These are phyloP conservation scores for Colletotrichum echinochloae DNA, from an alignment of 2,329 filamentous ascomycete species.

Conservation along the genomic window DNA sequence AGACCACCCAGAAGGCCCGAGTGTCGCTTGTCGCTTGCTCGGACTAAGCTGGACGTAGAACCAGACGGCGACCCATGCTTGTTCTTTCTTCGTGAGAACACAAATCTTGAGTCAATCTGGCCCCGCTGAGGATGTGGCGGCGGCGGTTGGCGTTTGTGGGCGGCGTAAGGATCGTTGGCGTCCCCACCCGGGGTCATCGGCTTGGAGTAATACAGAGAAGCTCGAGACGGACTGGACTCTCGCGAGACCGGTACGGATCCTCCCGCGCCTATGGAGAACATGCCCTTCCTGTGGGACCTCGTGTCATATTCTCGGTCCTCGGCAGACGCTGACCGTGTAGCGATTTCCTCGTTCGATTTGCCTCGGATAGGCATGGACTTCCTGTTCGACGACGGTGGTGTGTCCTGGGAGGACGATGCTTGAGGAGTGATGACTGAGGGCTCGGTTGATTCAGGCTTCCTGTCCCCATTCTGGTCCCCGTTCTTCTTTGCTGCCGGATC, in stretches of 20 bases:
- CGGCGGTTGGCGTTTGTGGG: constrained; percentile 80
- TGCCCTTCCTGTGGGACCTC: constrained; percentile 63
- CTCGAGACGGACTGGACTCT: constrained; percentile 73
- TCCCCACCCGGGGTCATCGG: constrained; percentile 85
- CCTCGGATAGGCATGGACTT: constrained; percentile 56
- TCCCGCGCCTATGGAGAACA: constrained; percentile 63
- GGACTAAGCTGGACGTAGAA: constrained; percentile 64
- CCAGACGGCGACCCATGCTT: constrained; percentile 68
- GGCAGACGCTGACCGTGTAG: constrained; percentile 56
- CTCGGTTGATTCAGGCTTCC: constrained; percentile 53
- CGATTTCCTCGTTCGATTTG: constrained; percentile 56
- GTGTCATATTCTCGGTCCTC: constrained; percentile 51
- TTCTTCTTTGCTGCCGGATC: constrained; percentile 51
- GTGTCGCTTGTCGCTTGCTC: constrained; percentile 62
- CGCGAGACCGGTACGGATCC: constrained; percentile 69
- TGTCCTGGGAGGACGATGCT: constrained; percentile 68
- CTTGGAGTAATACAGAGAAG: constrained; percentile 75
- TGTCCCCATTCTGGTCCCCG: constrained; percentile 46
- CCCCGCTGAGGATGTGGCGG: constrained; percentile 71
- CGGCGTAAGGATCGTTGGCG: constrained; percentile 87
- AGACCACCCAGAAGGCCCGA: constrained; percentile 57
- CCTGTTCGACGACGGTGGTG: constrained; percentile 56
- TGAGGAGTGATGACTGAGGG: constrained; percentile 74
- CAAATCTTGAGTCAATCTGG: constrained; percentile 81
- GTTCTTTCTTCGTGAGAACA: constrained; percentile 80